phyloP scores from a whole-genome alignment of 768 basidiomycete species.

The Tylopilus rubrobrunneus region DNA sequence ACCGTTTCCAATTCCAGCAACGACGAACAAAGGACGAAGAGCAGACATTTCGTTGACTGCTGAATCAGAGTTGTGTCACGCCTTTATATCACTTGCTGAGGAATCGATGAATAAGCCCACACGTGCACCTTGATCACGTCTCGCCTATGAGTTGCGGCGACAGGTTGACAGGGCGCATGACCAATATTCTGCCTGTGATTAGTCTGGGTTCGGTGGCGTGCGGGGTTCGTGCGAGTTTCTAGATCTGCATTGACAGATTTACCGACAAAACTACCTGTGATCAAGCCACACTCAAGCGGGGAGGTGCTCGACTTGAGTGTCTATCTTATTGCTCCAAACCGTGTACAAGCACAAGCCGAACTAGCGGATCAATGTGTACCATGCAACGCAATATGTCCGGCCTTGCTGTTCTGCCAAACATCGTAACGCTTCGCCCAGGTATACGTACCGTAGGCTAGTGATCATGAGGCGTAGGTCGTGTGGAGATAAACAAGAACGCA shows the following conservation, averaged over 20 bases:
- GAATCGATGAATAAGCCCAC: no score
- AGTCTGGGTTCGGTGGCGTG: no score
- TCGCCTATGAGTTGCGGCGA: no score
- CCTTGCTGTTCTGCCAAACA: constrained; percentile 72
- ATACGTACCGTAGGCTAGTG: constrained; percentile 71
- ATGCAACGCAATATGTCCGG: constrained; percentile 61
- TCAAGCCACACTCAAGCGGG: no score
- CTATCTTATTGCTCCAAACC: constrained; percentile 15
- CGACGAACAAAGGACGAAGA: constrained; percentile 50
- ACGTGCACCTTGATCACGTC: no score
- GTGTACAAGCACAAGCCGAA: constrained; percentile 6
- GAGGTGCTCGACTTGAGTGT: constrained; percentile 2
- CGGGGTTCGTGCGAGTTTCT: no score
- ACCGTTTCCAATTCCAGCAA: constrained; percentile 51
- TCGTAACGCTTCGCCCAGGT: constrained; percentile 73
- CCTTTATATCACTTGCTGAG: no score
- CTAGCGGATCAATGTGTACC: constrained; percentile 20
- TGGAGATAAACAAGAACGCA: constrained; percentile 37
- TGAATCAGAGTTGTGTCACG: no score
- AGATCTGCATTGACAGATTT: no score
- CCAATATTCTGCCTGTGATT: no score
- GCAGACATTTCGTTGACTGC: constrained; percentile 22
- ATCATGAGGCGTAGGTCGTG: not conserved
- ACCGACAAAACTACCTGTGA: no score
- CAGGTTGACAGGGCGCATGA: no score